phyloP scores from a whole-genome alignment of 306 rosid species.

The Pachyrhizus erosus region DNA sequence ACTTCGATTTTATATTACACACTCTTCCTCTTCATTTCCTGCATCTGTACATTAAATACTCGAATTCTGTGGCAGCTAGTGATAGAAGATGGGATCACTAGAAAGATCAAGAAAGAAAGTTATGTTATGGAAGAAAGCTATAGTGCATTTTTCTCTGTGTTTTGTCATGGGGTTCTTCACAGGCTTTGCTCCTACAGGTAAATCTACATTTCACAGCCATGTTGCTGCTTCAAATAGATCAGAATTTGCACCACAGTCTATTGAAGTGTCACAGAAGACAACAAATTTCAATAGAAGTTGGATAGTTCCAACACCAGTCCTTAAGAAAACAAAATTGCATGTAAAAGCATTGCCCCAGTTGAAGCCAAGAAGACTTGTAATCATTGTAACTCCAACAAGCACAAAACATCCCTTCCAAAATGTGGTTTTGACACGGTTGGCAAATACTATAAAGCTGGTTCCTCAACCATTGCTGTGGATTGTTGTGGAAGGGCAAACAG shows the following conservation, averaged over 20 bases:
- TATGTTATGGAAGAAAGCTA: slow-evolving; percentile 66
- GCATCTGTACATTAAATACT: not conserved
- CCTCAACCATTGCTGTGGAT: slow-evolving; percentile 83
- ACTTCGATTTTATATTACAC: slow-evolving; percentile 33
- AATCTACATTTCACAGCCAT: slow-evolving; percentile 37
- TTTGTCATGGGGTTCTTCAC: slow-evolving; percentile 84
- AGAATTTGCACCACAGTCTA: slow-evolving; percentile 47
- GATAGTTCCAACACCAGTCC: slow-evolving; percentile 35
- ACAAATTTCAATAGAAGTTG: slow-evolving; percentile 41
- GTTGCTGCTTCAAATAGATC: slow-evolving; percentile 34
- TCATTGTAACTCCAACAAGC: slow-evolving; percentile 77
- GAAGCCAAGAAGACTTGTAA: slow-evolving; percentile 53
- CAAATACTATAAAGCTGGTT: slow-evolving; percentile 64
- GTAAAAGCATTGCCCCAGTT: slow-evolving; percentile 18
- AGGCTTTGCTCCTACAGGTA: slow-evolving; percentile 81
- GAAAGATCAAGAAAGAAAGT: slow-evolving; percentile 80
- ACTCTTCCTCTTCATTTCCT: slow-evolving; percentile 26
- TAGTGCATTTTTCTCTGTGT: slow-evolving; percentile 73
- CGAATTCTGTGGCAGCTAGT: not conserved
- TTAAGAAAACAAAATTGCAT: not conserved
- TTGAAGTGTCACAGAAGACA: slow-evolving; percentile 33
- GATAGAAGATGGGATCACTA: slow-evolving; percentile 57
- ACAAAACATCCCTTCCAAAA: slow-evolving; percentile 45
- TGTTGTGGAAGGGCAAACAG: slow-evolving; percentile 64
- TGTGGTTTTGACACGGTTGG: slow-evolving; percentile 68